Evolutionary conservation across 2,329 filamentous ascomycete species (phyloP).

Genomic region (Curvularia spicifera): DNA sequence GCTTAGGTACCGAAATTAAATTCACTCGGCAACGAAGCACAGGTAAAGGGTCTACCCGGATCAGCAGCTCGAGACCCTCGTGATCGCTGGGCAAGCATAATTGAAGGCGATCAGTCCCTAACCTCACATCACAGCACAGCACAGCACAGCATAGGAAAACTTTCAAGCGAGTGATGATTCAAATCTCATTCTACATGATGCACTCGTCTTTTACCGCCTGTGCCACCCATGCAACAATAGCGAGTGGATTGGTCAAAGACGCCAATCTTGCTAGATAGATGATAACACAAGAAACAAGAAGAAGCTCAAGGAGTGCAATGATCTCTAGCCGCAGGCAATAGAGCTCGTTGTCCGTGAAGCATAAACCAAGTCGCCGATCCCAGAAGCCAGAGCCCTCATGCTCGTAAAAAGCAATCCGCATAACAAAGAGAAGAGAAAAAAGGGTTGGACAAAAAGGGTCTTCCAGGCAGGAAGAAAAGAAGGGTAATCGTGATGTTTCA

Average conservation of each 20-base stretch:
- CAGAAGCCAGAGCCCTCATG: slow-evolving; percentile 38
- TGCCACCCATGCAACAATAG: slow-evolving; percentile 18
- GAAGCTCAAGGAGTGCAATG: slow-evolving; percentile 43
- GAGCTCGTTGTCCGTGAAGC: slow-evolving; percentile 40
- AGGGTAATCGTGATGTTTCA: slow-evolving; percentile 38
- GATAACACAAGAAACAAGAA: slow-evolving; percentile 25
- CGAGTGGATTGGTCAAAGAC: slow-evolving; percentile 17
- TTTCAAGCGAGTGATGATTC: slow-evolving; percentile 37
- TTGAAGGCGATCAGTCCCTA: neutral
- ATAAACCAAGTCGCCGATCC: slow-evolving; percentile 20
- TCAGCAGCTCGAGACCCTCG: neutral
- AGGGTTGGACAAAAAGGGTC: slow-evolving; percentile 37
- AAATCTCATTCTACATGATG: slow-evolving; percentile 43
- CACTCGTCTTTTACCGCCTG: slow-evolving; percentile 20
- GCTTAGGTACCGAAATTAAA: slow-evolving; percentile 9
- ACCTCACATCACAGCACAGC: neutral
- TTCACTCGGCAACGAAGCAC: slow-evolving; percentile 3
- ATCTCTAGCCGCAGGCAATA: slow-evolving; percentile 45
- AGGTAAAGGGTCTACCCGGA: slow-evolving; percentile 8
- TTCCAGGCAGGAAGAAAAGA: slow-evolving; percentile 35
- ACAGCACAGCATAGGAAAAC: neutral
- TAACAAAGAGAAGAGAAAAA: slow-evolving; percentile 23
- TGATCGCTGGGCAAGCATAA: neutral
- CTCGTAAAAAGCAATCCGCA: slow-evolving; percentile 46
- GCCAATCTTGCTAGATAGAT: slow-evolving; percentile 14